These are phyloP conservation scores for Geotrichum citri-aurantii DNA, from an alignment of 1,139 yeast species.

Conservation along the genomic window DNA sequence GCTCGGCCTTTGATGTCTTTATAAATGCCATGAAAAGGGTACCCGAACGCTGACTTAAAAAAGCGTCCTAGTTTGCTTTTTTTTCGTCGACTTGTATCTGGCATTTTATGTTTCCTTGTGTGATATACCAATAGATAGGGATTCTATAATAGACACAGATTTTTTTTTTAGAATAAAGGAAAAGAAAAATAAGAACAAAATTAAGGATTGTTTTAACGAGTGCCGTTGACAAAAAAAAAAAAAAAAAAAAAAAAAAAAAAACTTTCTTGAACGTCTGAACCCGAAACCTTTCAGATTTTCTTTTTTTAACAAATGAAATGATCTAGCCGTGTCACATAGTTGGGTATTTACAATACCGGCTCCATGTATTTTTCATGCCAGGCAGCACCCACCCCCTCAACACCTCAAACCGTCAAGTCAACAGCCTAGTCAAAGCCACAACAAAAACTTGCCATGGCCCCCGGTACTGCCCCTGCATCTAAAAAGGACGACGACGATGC, in stretches of 20 bases:
- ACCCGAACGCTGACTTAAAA: constrained; percentile 22
- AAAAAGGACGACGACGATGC: not conserved
- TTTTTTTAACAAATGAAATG: too few relatives aligned
- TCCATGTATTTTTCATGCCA: not conserved
- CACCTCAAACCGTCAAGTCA: not conserved
- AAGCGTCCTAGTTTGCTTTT: not conserved
- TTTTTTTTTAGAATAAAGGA: not conserved
- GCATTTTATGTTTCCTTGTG: not conserved
- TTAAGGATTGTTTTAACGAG: not conserved
- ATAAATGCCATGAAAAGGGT: constrained; percentile 51
- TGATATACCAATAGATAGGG: not conserved
- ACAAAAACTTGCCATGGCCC: not conserved
- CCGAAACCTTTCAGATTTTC: not conserved
- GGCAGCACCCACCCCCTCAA: not conserved
- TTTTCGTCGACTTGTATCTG: not conserved
- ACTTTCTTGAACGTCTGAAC: not conserved
- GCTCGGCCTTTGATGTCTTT: constrained; percentile 50
- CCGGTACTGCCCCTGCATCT: not conserved
- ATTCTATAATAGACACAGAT: not conserved
- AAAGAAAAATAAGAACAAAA: not conserved
- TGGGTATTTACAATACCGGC: not conserved
- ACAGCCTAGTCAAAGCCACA: not conserved
- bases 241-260: not conserved
- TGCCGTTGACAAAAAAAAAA: not conserved
- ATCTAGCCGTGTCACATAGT: not conserved